Evolutionary conservation across 148 eudicot genomes (phyloP), one percentile per base, ranked within the genome.

Genomic region (Rheum nobile): DNA sequence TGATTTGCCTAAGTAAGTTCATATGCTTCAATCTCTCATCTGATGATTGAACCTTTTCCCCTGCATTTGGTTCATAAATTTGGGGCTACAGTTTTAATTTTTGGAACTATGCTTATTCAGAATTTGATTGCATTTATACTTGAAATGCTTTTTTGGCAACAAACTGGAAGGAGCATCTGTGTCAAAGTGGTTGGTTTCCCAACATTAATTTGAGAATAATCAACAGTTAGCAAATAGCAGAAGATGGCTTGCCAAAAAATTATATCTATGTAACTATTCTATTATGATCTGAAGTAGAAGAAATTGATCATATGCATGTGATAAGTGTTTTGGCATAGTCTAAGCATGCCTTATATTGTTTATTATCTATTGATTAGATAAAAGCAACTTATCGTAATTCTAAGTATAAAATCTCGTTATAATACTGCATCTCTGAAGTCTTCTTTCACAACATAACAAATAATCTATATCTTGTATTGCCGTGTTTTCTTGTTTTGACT

Each of bases 1-100:
- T 26, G 89, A 85, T 78, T 78, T 94, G 80, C 91, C 91, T 8
- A 81, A 75, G 98, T 94, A 85, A 67, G 94, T 83, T 47, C 13
- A 42, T 41, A 31, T 61, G 29, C 29, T 38, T 63, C 12, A 0
- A 71, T 55, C 71, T 31, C 50, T 21, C 68, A 2, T 26, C 7
- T 9, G 67, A 46, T n/a, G 24, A 48, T 4, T 48, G 14, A 19
- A n/a, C 6, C 22, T 32, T 63, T 9, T 9, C n/a, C 69, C 24
- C 37, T 63, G 69, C 65, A 55, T 55, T 0, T 55, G 24, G 14
- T 61, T 31, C 7, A 26, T 37, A 21, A 67, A 63, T 44, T 34
- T 19, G 14, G 26, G 4, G 31, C 21, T 26, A 26, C 37, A 11
- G 68, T 8, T 61, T 32, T 35, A 35, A 35, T 63, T 28, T 28